A percentile compares a stretch with the other conserved stretches of the same genome.
phyloP scores from a whole-genome alignment of 148 eudicot species.

The Salicornia ramosissima region DNA sequence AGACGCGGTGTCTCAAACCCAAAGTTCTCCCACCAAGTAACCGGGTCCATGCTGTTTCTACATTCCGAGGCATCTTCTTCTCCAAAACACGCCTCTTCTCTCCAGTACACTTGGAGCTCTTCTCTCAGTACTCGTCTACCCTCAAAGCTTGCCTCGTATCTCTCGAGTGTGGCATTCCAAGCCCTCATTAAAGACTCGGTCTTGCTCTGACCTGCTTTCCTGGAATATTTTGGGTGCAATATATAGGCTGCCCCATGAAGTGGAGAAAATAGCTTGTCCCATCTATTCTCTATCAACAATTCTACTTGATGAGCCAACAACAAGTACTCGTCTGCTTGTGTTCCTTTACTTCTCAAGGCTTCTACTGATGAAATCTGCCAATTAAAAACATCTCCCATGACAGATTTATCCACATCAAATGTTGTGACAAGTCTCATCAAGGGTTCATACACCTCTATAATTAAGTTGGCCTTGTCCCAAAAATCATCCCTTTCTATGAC shows the following conservation, averaged over 20 bases:
- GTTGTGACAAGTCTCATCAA: slow-evolving; percentile 23
- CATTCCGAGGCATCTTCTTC: slow-evolving; percentile 37
- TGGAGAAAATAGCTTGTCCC: slow-evolving; percentile 42
- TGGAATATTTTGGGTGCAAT: slow-evolving; percentile 33
- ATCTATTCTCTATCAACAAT: slow-evolving; percentile 29
- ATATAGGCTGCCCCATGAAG: slow-evolving; percentile 40
- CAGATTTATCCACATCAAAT: slow-evolving; percentile 29
- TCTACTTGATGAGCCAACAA: slow-evolving; percentile 29
- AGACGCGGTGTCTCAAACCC: slow-evolving; percentile 38
- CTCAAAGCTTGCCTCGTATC: slow-evolving; percentile 28
- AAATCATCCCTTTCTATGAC: slow-evolving; percentile 28
- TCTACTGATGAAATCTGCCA: slow-evolving; percentile 36
- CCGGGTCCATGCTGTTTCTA: slow-evolving; percentile 42
- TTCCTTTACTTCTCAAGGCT: slow-evolving; percentile 26
- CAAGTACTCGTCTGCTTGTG: slow-evolving; percentile 11
- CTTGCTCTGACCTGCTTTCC: slow-evolving; percentile 32
- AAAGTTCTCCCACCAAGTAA: slow-evolving; percentile 52
- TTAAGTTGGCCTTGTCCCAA: slow-evolving; percentile 26
- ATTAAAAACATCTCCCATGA: slow-evolving; percentile 35
- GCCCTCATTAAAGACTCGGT: slow-evolving; percentile 27
- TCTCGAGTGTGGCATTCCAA: slow-evolving; percentile 37
- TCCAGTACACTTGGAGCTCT: slow-evolving; percentile 32
- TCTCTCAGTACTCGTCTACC: slow-evolving; percentile 26
- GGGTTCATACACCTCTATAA: slow-evolving; percentile 36
- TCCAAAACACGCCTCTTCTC: slow-evolving; percentile 32